Conservation (phyloP, 1,139 yeast genomes). For the Yamadazyma aaseri region DNA sequence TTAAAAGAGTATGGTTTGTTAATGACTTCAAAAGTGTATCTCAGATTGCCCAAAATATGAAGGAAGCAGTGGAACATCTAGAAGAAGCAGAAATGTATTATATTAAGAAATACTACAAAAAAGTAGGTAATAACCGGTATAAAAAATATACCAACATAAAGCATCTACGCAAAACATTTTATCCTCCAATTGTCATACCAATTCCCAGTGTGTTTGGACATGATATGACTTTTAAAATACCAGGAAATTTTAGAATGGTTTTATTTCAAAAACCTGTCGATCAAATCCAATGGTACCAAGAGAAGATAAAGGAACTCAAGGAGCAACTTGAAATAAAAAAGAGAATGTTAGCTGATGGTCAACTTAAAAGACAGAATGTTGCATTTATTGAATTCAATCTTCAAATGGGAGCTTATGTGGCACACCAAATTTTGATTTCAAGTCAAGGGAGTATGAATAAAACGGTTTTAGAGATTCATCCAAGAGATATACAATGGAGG, state of each 20-base stretch:
- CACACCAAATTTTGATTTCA: slow-evolving; percentile 53
- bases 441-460: slow-evolving; percentile 41
- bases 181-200: slow-evolving; percentile 31
- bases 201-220: slow-evolving; percentile 4
- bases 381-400: slow-evolving; percentile 54
- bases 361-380: slow-evolving; percentile 31
- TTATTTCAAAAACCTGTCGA: slow-evolving; percentile 21
- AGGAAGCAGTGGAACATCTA: slow-evolving; percentile 32
- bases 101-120: slow-evolving; percentile 16
- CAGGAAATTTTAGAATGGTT: slow-evolving; percentile 31
- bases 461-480: slow-evolving; percentile 50
- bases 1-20: slow-evolving; percentile 51
- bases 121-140: slow-evolving; percentile 7
- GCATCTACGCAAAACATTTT: slow-evolving; percentile 20
- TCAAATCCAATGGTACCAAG: slow-evolving; percentile 29
- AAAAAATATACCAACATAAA: slow-evolving; percentile 5
- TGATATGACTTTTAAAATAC: slow-evolving; percentile 18
- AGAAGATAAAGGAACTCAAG: slow-evolving; percentile 19
- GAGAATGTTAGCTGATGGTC: slow-evolving; percentile 16
- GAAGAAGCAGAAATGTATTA: slow-evolving; percentile 34
- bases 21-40: slow-evolving; percentile 41
- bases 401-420: slow-evolving; percentile 48
- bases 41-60: slow-evolving; percentile 27
- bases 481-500: slow-evolving; percentile 60
- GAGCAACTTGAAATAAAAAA: slow-evolving; percentile 23